phyloP scores from a whole-genome alignment of 2,329 filamentous ascomycete genomes.

The Fusarium sp. region DNA sequence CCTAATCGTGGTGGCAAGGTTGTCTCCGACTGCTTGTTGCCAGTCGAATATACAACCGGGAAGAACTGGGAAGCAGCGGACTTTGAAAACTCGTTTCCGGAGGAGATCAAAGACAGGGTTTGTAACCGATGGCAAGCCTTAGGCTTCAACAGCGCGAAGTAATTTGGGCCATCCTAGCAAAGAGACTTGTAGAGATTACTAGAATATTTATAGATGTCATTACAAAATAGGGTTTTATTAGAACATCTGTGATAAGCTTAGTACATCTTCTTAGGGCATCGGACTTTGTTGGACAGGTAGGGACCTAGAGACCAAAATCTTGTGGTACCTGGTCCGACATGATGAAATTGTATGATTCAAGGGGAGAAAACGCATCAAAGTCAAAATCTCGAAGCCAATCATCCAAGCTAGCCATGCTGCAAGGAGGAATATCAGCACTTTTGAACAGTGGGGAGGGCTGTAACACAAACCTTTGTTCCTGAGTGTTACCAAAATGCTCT shows the following conservation, averaged over 20 bases:
- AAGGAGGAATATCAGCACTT: background rate
- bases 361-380: conserved; percentile 19
- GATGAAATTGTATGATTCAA: conserved; percentile 32
- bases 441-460: too few relatives aligned
- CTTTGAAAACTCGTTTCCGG: conserved; percentile 50
- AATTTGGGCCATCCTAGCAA: fast-evolving
- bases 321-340: conserved; percentile 19
- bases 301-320: background rate
- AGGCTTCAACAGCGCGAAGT: background rate
- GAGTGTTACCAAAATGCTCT: background rate
- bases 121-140: background rate
- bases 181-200: background rate
- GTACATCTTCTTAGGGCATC: background rate
- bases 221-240: too few relatives aligned
- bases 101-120: conserved; percentile 19
- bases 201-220: background rate
- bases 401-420: conserved; percentile 11
- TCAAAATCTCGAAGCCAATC: conserved; percentile 30
- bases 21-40: conserved; percentile 56
- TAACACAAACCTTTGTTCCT: conserved; percentile 1
- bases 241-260: background rate
- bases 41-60: conserved; percentile 53
- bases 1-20: conserved; percentile 55
- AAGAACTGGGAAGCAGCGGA: conserved; percentile 44
- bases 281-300: background rate